Base-by-base conservation (phyloP, 495 filamentous ascomycete genomes). In the Oleoguttula mirabilis region DNA sequence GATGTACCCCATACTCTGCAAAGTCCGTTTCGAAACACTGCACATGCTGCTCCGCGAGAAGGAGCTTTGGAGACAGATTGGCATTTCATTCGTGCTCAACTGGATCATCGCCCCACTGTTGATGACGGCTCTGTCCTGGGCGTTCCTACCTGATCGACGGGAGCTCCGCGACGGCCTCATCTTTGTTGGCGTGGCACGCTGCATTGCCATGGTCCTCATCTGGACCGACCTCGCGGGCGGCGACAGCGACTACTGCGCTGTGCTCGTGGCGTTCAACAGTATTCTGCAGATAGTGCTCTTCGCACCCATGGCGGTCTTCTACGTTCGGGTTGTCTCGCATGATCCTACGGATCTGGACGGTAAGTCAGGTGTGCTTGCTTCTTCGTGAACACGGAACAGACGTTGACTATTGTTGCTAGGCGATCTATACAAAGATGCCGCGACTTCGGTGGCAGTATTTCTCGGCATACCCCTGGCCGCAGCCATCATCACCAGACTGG, bases 1-100 rank as follows among this genome's bases (percentile, higher is more conserved):
- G 84, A 94, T 94, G 86, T 93, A 92, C 53, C 87, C 87, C 0
- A 92, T 92, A 47, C 67, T 93, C 16, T 90, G 87, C 72, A 94
- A 94, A 60, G 79, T 94, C n/a, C 74, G 76, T 24, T 92, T 74
- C 60, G 88, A 94, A 59, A 72, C 69, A 0, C 61, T 96, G 31
- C 84, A 88, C 58, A 68, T 72, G 6, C 58, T 84, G 14, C 75
- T 93, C 47, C 59, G 62, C 10, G 55, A 70, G 3, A 70, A 70
- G 3, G 63, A 63, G 2, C 62, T 92, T 6, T 95, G 84, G 85
- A 69, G 76, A 12, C 88, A 94, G 55, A 70, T 94, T 39, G 66
- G 50, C 0, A 84, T 95, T 55, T 85, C 80, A 49, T 56, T 95
- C 17, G 39, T 90, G 16, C 57, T 87, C 27, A 94, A 95, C 51